Evolutionary conservation across 1,284 basidiomycete genomes (phyloP).

Genomic region (Cutaneotrichosporon sp.): DNA sequence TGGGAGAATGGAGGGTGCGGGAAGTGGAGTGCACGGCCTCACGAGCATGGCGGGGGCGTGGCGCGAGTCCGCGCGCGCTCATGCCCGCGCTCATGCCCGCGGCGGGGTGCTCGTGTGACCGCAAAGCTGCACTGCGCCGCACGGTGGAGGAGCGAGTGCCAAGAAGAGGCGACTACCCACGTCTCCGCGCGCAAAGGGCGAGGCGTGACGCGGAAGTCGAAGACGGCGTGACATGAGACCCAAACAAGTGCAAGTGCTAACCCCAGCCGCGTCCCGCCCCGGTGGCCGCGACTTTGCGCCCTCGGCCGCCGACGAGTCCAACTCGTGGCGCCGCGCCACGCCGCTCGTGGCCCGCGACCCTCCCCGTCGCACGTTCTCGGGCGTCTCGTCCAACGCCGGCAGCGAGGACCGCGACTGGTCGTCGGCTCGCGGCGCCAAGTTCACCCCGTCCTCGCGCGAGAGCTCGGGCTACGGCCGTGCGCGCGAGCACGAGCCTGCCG

Average conservation of each 20-base stretch:
- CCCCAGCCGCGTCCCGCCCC: conserved; percentile 17
- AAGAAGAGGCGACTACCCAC: too few species aligned
- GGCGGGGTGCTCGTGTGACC: neutral
- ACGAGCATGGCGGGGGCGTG: neutral
- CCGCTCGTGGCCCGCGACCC: conserved; percentile 60
- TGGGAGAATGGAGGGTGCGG: neutral
- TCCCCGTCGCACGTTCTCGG: conserved; percentile 37
- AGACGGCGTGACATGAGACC: neutral
- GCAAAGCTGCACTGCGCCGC: too few species aligned
- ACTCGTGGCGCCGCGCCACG: conserved; percentile 82
- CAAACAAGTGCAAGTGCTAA: neutral
- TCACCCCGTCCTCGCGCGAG: conserved; percentile 51
- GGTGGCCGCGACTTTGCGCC: conserved; percentile 41
- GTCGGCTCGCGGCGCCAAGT: conserved; percentile 55
- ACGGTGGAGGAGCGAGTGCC: too few species aligned
- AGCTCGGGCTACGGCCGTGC: conserved; percentile 36
- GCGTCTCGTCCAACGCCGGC: conserved; percentile 26
- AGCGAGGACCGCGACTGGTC: conserved; percentile 53
- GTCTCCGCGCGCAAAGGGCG: neutral
- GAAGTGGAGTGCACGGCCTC: neutral
- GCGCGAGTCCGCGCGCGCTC: neutral
- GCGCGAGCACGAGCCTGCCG: conserved; percentile 19
- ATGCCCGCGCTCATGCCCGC: neutral
- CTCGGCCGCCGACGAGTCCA: conserved; percentile 56
- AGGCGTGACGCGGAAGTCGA: neutral